Evolutionary conservation across 2,329 filamentous ascomycete genomes (phyloP).

Genomic region (Pezicula radicicola): DNA sequence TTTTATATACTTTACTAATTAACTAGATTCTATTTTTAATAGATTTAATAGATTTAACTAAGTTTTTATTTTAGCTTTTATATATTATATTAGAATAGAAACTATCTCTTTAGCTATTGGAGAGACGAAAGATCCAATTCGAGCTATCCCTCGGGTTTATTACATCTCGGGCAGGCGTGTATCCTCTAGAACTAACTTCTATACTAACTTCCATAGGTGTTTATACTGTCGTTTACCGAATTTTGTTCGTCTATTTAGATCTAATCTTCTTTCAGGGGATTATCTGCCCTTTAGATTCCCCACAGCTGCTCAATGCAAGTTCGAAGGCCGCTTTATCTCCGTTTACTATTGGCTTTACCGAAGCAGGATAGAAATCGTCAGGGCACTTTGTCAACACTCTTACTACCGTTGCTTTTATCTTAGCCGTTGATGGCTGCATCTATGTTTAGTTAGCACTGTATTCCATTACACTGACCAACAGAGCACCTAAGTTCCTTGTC

Average conservation of each 20-base stretch:
- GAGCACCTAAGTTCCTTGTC: constrained; percentile 50
- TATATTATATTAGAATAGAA: constrained; percentile 22
- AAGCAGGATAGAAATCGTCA: constrained; percentile 48
- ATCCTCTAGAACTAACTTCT: no score
- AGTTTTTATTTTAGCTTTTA: constrained; percentile 18
- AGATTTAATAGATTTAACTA: constrained; percentile 19
- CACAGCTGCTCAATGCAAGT: constrained; percentile 41
- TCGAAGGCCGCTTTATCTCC: constrained; percentile 47
- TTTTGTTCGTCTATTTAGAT: constrained; percentile 41
- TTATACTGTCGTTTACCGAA: constrained; percentile 22
- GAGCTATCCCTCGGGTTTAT: constrained; percentile 27
- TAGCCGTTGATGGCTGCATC: constrained; percentile 48
- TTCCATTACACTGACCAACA: constrained; percentile 50
- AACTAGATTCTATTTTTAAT: constrained; percentile 16
- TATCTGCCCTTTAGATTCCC: constrained; percentile 49
- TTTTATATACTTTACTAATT: not conserved
- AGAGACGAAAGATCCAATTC: constrained; percentile 40
- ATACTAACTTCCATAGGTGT: constrained; percentile 9
- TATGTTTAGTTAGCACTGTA: constrained; percentile 53
- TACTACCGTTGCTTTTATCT: constrained; percentile 50
- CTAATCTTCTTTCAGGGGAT: constrained; percentile 50
- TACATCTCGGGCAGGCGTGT: no score
- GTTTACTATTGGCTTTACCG: constrained; percentile 47
- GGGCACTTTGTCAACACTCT: constrained; percentile 53
- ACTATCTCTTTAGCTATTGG: constrained; percentile 19